Evolutionary conservation across 495 filamentous ascomycete genomes (phyloP).

Genomic region (Penicillium flavigenum): DNA sequence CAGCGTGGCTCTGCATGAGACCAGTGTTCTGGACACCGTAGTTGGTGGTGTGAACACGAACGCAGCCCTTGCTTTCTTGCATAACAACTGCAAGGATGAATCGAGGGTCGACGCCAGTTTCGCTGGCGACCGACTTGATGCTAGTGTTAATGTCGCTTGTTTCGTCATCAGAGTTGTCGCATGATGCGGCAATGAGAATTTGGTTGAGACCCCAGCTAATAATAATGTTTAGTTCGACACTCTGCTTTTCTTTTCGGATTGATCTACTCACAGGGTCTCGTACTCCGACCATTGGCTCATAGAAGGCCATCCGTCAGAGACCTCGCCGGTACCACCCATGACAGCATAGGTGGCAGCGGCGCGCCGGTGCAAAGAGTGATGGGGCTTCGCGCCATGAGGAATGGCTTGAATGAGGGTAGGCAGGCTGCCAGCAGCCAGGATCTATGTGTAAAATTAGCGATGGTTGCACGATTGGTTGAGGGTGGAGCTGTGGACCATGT

Average conservation of each 20-base stretch:
- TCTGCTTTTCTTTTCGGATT: too few species aligned
- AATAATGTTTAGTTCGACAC: not conserved
- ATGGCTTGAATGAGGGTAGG: slow-evolving; percentile 20
- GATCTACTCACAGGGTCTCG: slow-evolving; percentile 20
- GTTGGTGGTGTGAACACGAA: slow-evolving; percentile 49
- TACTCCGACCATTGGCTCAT: slow-evolving; percentile 20
- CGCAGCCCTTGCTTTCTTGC: slow-evolving; percentile 61
- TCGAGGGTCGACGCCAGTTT: slow-evolving; percentile 49
- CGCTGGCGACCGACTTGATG: slow-evolving; percentile 39
- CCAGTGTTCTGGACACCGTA: slow-evolving; percentile 52
- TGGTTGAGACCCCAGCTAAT: slow-evolving; percentile 45
- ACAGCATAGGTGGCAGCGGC: slow-evolving; percentile 17
- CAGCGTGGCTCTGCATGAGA: slow-evolving; percentile 56
- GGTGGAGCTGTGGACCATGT: slow-evolving; percentile 5
- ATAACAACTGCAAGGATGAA: slow-evolving; percentile 59
- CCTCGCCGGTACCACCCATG: slow-evolving; percentile 24
- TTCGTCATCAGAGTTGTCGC: slow-evolving; percentile 47
- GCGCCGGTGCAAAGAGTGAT: slow-evolving; percentile 25
- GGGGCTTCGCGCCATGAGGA: slow-evolving; percentile 16
- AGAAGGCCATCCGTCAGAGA: slow-evolving; percentile 27
- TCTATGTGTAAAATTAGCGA: slow-evolving; percentile 11
- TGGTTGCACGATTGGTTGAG: not conserved
- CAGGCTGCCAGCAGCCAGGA: slow-evolving; percentile 38
- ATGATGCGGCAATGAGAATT: slow-evolving; percentile 41
- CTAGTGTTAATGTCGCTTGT: slow-evolving; percentile 37